phyloP scores from a whole-genome alignment of 495 filamentous ascomycete species.

The Rhypophila decipiens region DNA sequence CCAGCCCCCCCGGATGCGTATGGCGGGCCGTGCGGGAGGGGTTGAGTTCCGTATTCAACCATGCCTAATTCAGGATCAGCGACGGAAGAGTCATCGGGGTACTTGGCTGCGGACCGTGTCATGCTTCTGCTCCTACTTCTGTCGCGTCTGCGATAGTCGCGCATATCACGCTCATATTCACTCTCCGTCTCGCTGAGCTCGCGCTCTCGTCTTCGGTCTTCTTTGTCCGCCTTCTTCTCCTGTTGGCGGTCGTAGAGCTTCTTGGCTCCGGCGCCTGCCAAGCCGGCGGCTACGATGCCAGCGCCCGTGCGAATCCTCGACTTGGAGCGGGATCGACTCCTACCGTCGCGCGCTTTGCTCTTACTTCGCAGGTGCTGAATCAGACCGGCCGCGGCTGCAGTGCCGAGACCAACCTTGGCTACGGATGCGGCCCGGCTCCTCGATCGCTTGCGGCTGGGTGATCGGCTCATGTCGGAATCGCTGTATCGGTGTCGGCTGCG shows the following conservation, averaged over 20 bases:
- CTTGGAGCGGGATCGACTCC: slow-evolving; percentile 52
- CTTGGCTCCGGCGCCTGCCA: slow-evolving; percentile 71
- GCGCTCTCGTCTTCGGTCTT: slow-evolving; percentile 35
- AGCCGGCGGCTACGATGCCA: slow-evolving; percentile 65
- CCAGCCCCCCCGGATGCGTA: slow-evolving; percentile 10
- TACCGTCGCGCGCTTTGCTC: slow-evolving; percentile 49
- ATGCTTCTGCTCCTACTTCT: slow-evolving; percentile 52
- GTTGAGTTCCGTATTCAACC: slow-evolving; percentile 74
- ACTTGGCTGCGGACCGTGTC: slow-evolving; percentile 43
- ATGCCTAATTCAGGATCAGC: slow-evolving; percentile 62
- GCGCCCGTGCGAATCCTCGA: slow-evolving; percentile 50
- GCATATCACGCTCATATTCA: slow-evolving; percentile 19
- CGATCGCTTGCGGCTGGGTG: slow-evolving; percentile 36
- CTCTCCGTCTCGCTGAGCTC: slow-evolving; percentile 21
- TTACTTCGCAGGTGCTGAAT: slow-evolving; percentile 68
- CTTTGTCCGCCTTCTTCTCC: slow-evolving; percentile 43
- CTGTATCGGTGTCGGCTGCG: slow-evolving; percentile 60
- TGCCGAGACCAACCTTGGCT: slow-evolving; percentile 71
- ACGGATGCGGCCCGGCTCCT: slow-evolving; percentile 62
- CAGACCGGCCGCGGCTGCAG: slow-evolving; percentile 70
- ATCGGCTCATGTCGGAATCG: slow-evolving; percentile 31
- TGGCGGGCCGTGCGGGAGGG: slow-evolving; percentile 38
- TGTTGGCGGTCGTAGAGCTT: slow-evolving; percentile 70
- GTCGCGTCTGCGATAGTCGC: slow-evolving; percentile 25
- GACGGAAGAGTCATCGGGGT: slow-evolving; percentile 39